Percentiles rank a stretch among this genome's conserved stretches.
These are phyloP conservation scores for Fremontodendron californicum DNA, from an alignment of 345 rosid genomes.

Conservation along the genomic window DNA sequence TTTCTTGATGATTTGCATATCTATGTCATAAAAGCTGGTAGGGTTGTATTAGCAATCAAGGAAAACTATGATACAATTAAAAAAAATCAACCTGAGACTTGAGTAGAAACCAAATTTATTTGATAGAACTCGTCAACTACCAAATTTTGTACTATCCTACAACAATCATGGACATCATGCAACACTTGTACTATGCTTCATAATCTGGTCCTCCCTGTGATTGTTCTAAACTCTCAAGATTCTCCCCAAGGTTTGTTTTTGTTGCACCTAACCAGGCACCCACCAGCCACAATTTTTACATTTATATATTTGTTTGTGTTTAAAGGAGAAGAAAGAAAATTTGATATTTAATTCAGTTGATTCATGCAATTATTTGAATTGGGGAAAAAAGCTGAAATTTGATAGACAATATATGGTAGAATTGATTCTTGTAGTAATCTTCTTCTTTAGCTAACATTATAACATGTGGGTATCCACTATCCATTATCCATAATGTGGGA, in stretches of 20 bases:
- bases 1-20: background rate
- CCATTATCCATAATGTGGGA: background rate
- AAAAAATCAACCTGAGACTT: background rate
- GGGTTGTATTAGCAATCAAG: background rate
- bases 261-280: background rate
- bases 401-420: background rate
- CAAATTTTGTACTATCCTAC: background rate
- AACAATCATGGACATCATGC: background rate
- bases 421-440: background rate
- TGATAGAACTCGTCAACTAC: background rate
- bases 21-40: background rate
- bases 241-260: background rate
- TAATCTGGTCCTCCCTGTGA: background rate
- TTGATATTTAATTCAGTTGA: background rate
- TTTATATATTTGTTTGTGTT: background rate
- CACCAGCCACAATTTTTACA: background rate
- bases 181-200: background rate
- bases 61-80: background rate
- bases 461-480: background rate
- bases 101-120: background rate
- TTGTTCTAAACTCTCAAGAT: background rate
- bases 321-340: background rate
- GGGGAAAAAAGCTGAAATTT: background rate
- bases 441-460: background rate
- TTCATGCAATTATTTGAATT: background rate